Base-by-base conservation (phyloP, 2,329 filamentous ascomycete species). In the Didymella arachidicola region DNA sequence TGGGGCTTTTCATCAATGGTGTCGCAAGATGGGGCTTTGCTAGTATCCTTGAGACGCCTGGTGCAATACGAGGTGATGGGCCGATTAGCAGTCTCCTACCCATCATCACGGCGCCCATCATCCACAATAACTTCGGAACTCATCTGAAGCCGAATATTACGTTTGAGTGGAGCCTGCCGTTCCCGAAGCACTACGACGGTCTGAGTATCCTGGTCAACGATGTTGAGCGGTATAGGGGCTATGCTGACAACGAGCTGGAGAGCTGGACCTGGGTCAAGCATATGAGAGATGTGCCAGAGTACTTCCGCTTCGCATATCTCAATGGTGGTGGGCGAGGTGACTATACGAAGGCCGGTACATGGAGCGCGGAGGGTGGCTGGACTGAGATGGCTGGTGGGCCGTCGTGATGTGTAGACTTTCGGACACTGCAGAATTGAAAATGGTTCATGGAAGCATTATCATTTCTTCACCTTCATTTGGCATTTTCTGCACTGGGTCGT, bases 11-110 rank as follows among this genome's bases (percentile, higher is more conserved):
- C 76, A 89, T 97, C 79, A 97, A 97, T 73, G 94, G 95, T 51
- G 87, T 96, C 59, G 94, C 93, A 4, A 86, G 94, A 42, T 98
- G 95, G 95, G 93, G 93, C 0, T 99, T 96, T 75, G 93, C 92
- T 61, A 85, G 90, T 1, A 87, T 99, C 45, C 84, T 99, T 16
- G 89, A 99, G 78, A 98, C 95, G 0, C 86, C 91, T 0, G 83
- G 78, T 0, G 87, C 88, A 0, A 79, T 99, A 25, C 87, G 87
- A 53, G 87, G 79, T 30, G 80, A 82, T 42, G 77, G 77, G 0
- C 78, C 78, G n/a, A 67, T 78, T 25, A 86, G 86, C 11, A 87
- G 87, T 0, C 78, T 85, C 0, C 81, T 95, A 1, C 92, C 81
- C 2, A 39, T 68, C 1, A 73, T 83, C 30, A 63, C 69, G 2